phyloP scores from a whole-genome alignment of 2,329 filamentous ascomycete genomes.

The Botrytis paeoniae region DNA sequence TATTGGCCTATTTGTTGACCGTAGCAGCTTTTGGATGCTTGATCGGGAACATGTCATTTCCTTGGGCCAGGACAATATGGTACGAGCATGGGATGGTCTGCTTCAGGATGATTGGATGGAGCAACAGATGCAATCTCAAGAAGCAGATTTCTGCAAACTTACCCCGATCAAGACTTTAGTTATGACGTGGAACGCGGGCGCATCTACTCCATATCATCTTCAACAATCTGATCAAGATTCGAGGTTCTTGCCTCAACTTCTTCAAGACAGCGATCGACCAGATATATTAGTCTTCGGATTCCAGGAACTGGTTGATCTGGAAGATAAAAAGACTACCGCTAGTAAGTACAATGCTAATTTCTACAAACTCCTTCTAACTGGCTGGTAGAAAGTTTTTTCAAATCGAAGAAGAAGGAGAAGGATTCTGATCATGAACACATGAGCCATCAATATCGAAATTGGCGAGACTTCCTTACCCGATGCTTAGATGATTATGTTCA shows the following conservation, averaged over 20 bases:
- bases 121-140: constrained; percentile 77
- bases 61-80: constrained; percentile 79
- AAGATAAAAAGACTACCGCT: constrained; percentile 96
- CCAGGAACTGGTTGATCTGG: constrained; percentile 95
- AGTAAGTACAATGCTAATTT: constrained; percentile 49
- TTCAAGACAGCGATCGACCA: constrained; percentile 73
- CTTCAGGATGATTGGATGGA: constrained; percentile 95
- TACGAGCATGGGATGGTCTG: constrained; percentile 88
- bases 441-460: constrained; percentile 95
- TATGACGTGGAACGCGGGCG: constrained; percentile 96
- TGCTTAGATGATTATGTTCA: constrained; percentile 82
- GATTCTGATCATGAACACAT: constrained; percentile 82
- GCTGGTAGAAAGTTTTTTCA: constrained; percentile 71
- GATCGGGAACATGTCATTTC: constrained; percentile 83
- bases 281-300: constrained; percentile 96
- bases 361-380: constrained; percentile 33
- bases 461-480: constrained; percentile 84
- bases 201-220: constrained; percentile 83
- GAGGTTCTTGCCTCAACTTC: constrained; percentile 75
- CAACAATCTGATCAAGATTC: constrained; percentile 67
- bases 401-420: constrained; percentile 78
- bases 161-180: constrained; percentile 75
- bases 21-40: constrained; percentile 78
- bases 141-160: constrained; percentile 81
- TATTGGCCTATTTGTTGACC: constrained; percentile 72